Conservation (phyloP, 352 stramenopile genomes). For the Globisporangium takayamanum region DNA sequence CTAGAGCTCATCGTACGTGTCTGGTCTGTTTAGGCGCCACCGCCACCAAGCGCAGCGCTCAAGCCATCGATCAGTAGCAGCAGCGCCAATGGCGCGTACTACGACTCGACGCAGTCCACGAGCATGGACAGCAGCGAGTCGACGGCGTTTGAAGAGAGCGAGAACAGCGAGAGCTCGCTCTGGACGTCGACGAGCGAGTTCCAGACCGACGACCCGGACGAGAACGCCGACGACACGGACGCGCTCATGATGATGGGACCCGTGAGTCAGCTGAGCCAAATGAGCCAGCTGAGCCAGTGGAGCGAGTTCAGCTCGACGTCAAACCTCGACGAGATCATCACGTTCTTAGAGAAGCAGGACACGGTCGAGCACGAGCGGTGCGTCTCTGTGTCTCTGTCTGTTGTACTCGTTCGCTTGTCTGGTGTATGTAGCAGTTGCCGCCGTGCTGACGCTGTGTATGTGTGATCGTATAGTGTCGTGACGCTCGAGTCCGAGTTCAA, state of each 20-base stretch:
- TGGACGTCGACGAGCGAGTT: conserved; percentile 59
- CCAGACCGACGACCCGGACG: conserved; percentile 20
- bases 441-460: not conserved
- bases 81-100: not conserved
- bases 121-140: conserved; percentile 21
- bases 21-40: not conserved
- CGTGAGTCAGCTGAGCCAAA: conserved; percentile 43
- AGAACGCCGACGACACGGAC: conserved; percentile 19
- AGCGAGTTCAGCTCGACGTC: conserved; percentile 79
- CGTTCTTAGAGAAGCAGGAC: conserved; percentile 77
- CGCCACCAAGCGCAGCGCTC: not conserved
- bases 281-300: conserved; percentile 76
- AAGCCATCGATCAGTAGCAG: not conserved
- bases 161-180: conserved; percentile 51
- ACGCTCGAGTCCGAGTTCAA: conserved; percentile 53
- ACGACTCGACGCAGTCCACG: conserved; percentile 6
- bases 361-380: conserved; percentile 55
- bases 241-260: conserved; percentile 34
- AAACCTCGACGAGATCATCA: conserved; percentile 83
- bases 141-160: conserved; percentile 44
- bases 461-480: conserved; percentile 22
- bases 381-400: not conserved
- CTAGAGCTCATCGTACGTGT: not conserved
- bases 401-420: not conserved
- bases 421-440: not conserved